Evolutionary conservation across 2,329 filamentous ascomycete species (phyloP), one percentile per base, ranked within the genome.

Genomic region (Stagonosporopsis vannaccii): DNA sequence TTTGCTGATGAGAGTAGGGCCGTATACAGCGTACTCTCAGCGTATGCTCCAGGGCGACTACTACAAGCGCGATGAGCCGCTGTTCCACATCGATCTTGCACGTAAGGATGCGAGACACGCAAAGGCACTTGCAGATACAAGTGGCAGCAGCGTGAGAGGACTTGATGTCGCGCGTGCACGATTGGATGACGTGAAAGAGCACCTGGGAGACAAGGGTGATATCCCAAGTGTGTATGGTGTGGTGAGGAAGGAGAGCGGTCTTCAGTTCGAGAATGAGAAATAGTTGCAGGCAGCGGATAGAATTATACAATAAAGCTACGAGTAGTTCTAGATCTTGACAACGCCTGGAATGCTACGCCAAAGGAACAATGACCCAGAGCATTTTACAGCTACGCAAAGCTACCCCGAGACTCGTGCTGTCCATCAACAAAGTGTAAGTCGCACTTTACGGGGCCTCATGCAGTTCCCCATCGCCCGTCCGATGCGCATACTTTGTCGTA

Each of bases 171-270:
- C 82, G 1, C 88, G 93, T 75, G 80, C 77, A 25, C 57, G 95
- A 73, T 75, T 97, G 66, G 81, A 82, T 51, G 78, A 80, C 53
- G 87, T 96, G 2, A 88, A 91, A 74, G 85, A 88, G 55, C 82
- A 92, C 58, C 79, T 81, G 43, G 91, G 91, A 0, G 82, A 84
- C 40, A 86, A 82, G 63, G 92, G 91, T 0, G 93, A 97, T 75
- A 85, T 96, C 72, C 88, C 90, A 2, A 88, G 85, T 11, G 89
- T 97, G 33, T 96, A 96, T 77, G 92, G 92, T 0, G 89, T 88
- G 2, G 87, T 90, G 51, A 85, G 92, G 67, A 80, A 88, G 77
- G 88, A 92, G 71, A 85, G 84, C 25, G 92, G 91, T 0, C 75
- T 97, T 66, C 82, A 86, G 51, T 96, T 87, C 77, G 89, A 91